Evolutionary conservation across 1,139 yeast genomes (phyloP).

Genomic region (Petasospora fabianii): DNA sequence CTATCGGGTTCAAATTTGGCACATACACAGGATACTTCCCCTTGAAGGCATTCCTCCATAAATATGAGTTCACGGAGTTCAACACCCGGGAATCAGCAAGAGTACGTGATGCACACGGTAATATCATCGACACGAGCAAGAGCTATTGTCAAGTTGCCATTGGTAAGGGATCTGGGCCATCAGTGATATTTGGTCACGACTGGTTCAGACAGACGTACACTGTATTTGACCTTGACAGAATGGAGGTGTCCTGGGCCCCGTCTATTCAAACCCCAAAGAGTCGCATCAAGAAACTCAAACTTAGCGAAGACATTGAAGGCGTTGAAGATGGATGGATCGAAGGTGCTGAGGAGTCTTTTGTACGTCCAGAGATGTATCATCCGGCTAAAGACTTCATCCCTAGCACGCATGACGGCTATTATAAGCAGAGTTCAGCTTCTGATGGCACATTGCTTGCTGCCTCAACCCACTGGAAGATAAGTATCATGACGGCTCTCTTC

Average conservation of each 20-base stretch:
- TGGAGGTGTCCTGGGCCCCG: constrained; percentile 60
- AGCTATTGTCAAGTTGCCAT: constrained; percentile 13
- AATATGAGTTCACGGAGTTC: neutral
- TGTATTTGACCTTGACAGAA: constrained; percentile 64
- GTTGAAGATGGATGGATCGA: constrained; percentile 4
- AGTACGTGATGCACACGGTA: neutral
- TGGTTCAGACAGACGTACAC: constrained; percentile 63
- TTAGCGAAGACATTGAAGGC: constrained; percentile 8
- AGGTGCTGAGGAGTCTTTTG: constrained; percentile 8
- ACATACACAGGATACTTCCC: neutral
- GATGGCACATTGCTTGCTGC: neutral
- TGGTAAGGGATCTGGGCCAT: constrained; percentile 1
- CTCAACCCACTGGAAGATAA: no score
- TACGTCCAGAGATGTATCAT: constrained; percentile 12
- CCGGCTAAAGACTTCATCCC: constrained; percentile 18
- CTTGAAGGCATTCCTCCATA: neutral
- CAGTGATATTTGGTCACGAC: constrained; percentile 55
- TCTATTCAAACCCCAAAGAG: constrained; percentile 29
- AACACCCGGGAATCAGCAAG: neutral
- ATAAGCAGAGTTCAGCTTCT: neutral
- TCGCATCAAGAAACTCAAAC: constrained; percentile 10
- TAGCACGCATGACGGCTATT: constrained; percentile 14
- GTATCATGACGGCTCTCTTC: no score
- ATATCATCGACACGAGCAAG: neutral
- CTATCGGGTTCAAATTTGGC: neutral